phyloP scores from a whole-genome alignment of 805 yeast genomes.

The Saccharomycopsis vini region DNA sequence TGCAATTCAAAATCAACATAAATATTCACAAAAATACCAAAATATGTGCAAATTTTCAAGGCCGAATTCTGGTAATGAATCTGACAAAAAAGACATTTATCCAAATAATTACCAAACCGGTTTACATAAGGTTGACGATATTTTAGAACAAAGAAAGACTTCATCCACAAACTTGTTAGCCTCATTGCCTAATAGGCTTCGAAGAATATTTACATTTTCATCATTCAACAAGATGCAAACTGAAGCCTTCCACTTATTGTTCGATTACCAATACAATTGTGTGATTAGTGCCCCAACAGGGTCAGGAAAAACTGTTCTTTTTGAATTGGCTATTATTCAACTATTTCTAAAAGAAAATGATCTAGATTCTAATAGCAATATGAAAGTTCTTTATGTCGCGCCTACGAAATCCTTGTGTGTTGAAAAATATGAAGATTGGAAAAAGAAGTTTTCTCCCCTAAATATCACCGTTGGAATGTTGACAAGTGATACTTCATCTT shows the following conservation, averaged over 20 bases:
- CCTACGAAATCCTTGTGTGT: constrained; percentile 52
- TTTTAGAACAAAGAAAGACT: no score
- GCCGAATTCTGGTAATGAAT: no score
- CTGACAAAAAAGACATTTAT: no score
- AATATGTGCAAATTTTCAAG: no score
- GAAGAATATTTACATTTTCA: constrained; percentile 28
- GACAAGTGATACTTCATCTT: constrained; percentile 44
- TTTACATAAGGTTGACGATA: no score
- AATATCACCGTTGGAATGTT: constrained; percentile 40
- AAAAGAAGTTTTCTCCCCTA: constrained; percentile 29
- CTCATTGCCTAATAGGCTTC: constrained; percentile 31
- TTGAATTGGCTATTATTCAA: constrained; percentile 42
- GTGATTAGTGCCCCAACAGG: constrained; percentile 51
- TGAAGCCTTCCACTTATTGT: constrained; percentile 32
- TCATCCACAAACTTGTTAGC: background rate
- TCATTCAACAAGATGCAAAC: constrained; percentile 45
- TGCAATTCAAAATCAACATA: no score
- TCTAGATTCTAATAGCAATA: constrained; percentile 21
- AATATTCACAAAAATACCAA: no score
- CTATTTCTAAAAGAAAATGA: constrained; percentile 25
- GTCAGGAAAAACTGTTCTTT: constrained; percentile 48
- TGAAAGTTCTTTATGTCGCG: constrained; percentile 42
- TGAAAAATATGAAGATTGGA: constrained; percentile 43
- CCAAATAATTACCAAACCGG: no score
- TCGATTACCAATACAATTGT: constrained; percentile 30